Evolutionary conservation across 2,329 filamentous ascomycete genomes (phyloP), one percentile per base, ranked within the genome.

Genomic region (Aureobasidium sp.): DNA sequence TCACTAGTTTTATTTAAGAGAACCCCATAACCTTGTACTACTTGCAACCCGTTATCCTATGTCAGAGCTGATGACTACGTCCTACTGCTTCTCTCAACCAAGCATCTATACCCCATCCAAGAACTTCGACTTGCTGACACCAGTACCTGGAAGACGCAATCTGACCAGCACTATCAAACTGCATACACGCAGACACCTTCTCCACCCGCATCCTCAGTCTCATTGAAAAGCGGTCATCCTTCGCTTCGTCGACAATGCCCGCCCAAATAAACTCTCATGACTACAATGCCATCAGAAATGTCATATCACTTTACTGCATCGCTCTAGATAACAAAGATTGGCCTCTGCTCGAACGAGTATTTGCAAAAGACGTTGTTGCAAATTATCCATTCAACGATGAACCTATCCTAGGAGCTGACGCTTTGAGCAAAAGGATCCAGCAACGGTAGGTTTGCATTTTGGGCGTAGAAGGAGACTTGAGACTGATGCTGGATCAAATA

Each of bases 281-380:
- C 62, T 70, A 72, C 70, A 50, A 75, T 48, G 74, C 75, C n/a
- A 75, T 79, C 65, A 71, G 70, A 45, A 78, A 78, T 65, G 70
- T 70, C 8, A 65, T 78, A 29, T 66, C 75, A 6, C 72, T 70
- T 33, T 79, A 78, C 66, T 78, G 76, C 67, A 70, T 77, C 45
- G 76, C 76, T 1, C 69, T 78, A 6, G 77, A 78, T 64, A 72
- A 71, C 17, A 78, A 78, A 62, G 62, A 74, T 60, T 77, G 74
- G 53, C 48, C 65, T 5, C 68, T 75, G 1, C 69, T 79, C 2
- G 54, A 68, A 4, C 65, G 74, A 37, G 76, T 79, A 60, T 78
- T 79, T 66, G 67, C 70, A 1, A 54, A 68, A 6, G 72, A 78
- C 62, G 73, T 77, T 12, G 67, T 70, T 7, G 74, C 75, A 17